Evolutionary conservation across 179 eudicot genomes (phyloP), one percentile per base, ranked within the genome.

Genomic region (Dionaea muscipula): DNA sequence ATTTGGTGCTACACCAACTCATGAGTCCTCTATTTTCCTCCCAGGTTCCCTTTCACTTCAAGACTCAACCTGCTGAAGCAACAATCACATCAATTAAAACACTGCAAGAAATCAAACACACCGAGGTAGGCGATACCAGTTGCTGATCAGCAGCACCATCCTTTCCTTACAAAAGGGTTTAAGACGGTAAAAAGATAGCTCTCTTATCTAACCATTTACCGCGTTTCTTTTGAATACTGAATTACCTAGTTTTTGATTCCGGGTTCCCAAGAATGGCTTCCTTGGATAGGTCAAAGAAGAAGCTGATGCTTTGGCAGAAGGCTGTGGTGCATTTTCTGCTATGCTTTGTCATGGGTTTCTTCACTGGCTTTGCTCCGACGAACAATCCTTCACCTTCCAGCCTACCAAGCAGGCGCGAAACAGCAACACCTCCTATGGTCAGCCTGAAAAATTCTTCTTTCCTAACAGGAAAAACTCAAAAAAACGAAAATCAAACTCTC

Each of bases 281-380:
- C 1, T 23, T 62, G 25, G 95, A 86, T 38, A 76, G 94, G 62
- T 74, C 95, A 15, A 86, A 72, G 75, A 91, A 82, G 59, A 75
- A 75, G 36, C 61, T 61, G 27, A 81, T 75, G 13, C 26, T 81
- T 44, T 78, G 86, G 88, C 87, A 84, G 78, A 91, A 78, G 57
- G 88, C 91, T 0, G 54, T 62, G 4, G 61, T 80, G 41, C 98
- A 87, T 71, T 91, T 91, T 75, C 40, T 75, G 56, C 25, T 91
- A 40, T 91, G 94, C 63, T 91, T 91, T 58, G 70, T 81, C 1
- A 77, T 84, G 85, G 95, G 98, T 6, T 82, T 87, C 73, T 78
- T 91, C 71, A 77, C 75, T 1, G 94, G 96, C 51, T 85, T 88
- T 37, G 83, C 91, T 26, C 96, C 96, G 22, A 74, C 83, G 0